Evolutionary conservation across 2,329 filamentous ascomycete species (phyloP).

Genomic region (Gremmenia infestans): DNA sequence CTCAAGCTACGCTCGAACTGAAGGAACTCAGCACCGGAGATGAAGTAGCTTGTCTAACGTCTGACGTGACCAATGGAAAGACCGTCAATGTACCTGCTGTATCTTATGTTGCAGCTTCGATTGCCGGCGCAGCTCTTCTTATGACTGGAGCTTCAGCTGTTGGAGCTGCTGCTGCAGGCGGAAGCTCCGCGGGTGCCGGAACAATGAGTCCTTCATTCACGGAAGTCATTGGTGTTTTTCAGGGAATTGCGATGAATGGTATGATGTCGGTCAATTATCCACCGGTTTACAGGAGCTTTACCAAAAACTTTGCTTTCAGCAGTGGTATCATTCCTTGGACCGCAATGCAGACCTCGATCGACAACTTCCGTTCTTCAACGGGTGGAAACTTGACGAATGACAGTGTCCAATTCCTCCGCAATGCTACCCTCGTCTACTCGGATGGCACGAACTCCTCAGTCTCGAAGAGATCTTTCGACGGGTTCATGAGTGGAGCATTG

Average conservation of each 20-base stretch:
- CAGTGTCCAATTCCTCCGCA: slow-evolving; percentile 69
- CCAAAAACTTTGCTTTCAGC: slow-evolving; percentile 91
- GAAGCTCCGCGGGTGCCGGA: slow-evolving; percentile 50
- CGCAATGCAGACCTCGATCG: slow-evolving; percentile 75
- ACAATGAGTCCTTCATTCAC: slow-evolving; percentile 77
- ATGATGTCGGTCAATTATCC: slow-evolving; percentile 93
- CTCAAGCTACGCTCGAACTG: slow-evolving; percentile 74
- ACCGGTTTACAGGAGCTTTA: slow-evolving; percentile 79
- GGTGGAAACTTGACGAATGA: slow-evolving; percentile 83
- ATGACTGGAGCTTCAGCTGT: slow-evolving; percentile 68
- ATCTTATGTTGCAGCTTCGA: slow-evolving; percentile 75
- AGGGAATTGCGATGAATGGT: slow-evolving; percentile 89
- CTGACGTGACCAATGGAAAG: slow-evolving; percentile 82
- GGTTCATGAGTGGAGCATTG: slow-evolving; percentile 41
- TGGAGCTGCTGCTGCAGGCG: slow-evolving; percentile 49
- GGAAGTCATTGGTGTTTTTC: slow-evolving; percentile 85
- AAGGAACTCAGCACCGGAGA: slow-evolving; percentile 52
- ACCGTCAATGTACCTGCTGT: slow-evolving; percentile 70
- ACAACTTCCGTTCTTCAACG: slow-evolving; percentile 72
- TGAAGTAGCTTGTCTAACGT: slow-evolving; percentile 76
- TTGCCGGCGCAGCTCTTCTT: slow-evolving; percentile 78
- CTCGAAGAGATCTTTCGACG: slow-evolving; percentile 51
- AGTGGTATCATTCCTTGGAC: slow-evolving; percentile 79
- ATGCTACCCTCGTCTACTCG: slow-evolving; percentile 68
- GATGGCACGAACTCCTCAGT: slow-evolving; percentile 50